Conservation (phyloP, 2,329 filamentous ascomycete genomes). For the Cytospora chrysosperma region DNA sequence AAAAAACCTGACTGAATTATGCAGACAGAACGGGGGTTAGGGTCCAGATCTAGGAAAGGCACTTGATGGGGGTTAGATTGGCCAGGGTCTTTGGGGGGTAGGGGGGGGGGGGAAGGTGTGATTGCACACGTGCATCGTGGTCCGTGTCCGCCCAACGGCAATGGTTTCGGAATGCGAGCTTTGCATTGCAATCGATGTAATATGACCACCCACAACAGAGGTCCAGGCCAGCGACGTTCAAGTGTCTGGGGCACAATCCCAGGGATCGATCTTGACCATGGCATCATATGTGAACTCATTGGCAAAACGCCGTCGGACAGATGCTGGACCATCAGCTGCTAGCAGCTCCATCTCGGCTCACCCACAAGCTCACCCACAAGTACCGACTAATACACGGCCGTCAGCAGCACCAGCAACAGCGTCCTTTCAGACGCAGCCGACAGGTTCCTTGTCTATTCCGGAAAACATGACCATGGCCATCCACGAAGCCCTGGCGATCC, state of each 20-base stretch:
- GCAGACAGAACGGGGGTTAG: background rate
- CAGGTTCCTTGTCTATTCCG: background rate
- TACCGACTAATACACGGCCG: background rate
- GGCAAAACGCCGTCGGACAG: conserved; percentile 1
- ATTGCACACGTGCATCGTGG: background rate
- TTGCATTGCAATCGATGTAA: background rate
- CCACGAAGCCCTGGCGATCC: conserved; percentile 12
- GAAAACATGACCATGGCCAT: conserved; percentile 13
- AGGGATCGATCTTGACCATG: background rate
- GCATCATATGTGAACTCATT: background rate
- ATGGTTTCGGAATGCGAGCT: background rate
- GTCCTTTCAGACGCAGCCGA: background rate
- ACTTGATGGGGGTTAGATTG: too few species aligned
- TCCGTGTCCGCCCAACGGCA: background rate
- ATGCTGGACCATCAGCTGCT: background rate
- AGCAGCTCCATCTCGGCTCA: too few species aligned
- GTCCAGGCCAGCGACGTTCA: background rate
- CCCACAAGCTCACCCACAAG: background rate
- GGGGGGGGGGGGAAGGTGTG: background rate
- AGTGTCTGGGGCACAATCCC: background rate
- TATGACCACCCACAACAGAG: background rate
- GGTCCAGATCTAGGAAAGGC: background rate
- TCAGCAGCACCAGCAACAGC: background rate
- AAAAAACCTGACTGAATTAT: background rate
- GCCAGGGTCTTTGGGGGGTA: background rate